Evolutionary conservation across 2,329 filamentous ascomycete genomes (phyloP), one percentile per base, ranked within the genome.

Genomic region (Ophiostoma quercus): DNA sequence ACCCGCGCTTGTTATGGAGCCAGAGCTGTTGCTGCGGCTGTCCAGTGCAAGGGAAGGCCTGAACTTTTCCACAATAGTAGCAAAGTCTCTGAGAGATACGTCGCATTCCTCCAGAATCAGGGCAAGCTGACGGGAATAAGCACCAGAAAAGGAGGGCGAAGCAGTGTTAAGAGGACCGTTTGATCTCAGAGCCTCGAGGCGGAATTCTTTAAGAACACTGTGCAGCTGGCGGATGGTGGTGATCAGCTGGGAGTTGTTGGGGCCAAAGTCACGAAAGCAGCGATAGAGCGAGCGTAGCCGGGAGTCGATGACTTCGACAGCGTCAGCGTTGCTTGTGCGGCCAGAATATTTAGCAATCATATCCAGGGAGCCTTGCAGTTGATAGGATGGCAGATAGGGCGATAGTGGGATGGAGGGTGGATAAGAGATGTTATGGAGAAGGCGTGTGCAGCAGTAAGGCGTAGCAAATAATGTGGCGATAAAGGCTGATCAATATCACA

Each of bases 201-300:
- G 85, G 34, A 89, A 79, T 74, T 88, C 84, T 69, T 85, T 84
- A 7, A 89, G 79, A 14, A 84, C 83, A 6, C 82, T 82, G 73
- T 88, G 83, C 57, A 90, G 79, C 62, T 80, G 80, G 69, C 82
- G 83, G 54, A 88, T 82, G 47, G 83, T 82, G 16, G 78, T 75
- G 16, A 84, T 81, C 66, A 86, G 80, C 63, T 84, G 80, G 69
- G 80, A 79, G 71, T 87, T 85, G 60, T 83, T 80, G 2, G 80
- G 78, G 19, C 82, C 81, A 2, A 83, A 80, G 34, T 80, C 79
- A 72, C 83, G 83, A 68, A 83, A 82, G 71, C 84, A 84, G 68
- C 84, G 81, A 75, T 85, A 87, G 19, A 88, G 80, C 67, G 82
- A 81, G 66, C 83, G 82, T 66, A 85, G 85, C 74, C 84, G 84